Evolutionary conservation across 1,284 basidiomycete genomes (phyloP), one percentile per base, ranked within the genome.

Genomic region (Pterulicium gracile): DNA sequence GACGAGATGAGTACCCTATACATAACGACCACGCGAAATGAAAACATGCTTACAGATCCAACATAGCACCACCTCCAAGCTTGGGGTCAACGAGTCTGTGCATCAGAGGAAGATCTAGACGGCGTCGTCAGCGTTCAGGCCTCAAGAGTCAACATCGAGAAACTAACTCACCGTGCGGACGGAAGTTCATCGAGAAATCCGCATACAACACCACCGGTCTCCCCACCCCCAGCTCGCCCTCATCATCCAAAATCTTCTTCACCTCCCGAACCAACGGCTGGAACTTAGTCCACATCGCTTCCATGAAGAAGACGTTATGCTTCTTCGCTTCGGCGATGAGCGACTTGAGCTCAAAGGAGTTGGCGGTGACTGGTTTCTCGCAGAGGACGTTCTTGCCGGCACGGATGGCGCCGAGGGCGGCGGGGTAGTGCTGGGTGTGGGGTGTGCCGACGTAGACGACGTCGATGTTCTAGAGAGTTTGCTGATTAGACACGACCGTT

Each of bases 371-470:
- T 1, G 83, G 80, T 58, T 92, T 92, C 65, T 94, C 90, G 63
- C 87, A 87, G 15, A 92, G 77, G 17, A 95, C 84, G 61, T 92
- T 77, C 62, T 94, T 96, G 44, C 81, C 81, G 1, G 83, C 85
- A 47, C 78, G 73, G 50, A 94, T 75, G 4, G 86, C 85, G 44
- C 79, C 80, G 52, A 85, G 68, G 1, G 87, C 79, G 55, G 90
- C 88, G 49, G 72, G 67, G 59, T 90, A 90, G 67, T 96, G 92
- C 50, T 74, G 71, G 0, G 88, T 86, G 60, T 95, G 89, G 3
- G 91, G 92, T 1, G 92, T 93, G 78, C 82, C 88, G 47, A 92
- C 82, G 63, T 91, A 92, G 44, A 92, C 68, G 2, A 70, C 84
- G 54, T 91, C 80, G 22, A 92, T 83, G 48, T 85, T 67, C 85